A percentile compares a stretch with the other conserved stretches of the same genome.
Conservation (phyloP, 2,329 filamentous ascomycete genomes). For the Colletotrichum euphorbiae region DNA sequence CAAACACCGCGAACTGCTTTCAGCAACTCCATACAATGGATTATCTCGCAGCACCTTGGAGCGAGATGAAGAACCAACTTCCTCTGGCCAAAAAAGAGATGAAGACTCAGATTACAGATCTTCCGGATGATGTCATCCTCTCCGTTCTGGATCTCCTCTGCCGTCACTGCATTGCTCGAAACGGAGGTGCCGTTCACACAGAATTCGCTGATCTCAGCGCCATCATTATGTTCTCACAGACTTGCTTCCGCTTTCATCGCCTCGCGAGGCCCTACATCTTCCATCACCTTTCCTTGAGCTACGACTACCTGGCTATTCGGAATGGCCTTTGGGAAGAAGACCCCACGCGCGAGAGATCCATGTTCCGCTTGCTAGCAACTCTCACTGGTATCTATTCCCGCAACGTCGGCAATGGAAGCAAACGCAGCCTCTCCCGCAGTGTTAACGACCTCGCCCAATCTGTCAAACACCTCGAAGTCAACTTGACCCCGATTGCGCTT, state of each 20-base stretch:
- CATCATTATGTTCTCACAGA: neutral
- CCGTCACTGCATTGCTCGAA: neutral
- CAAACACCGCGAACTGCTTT: no score
- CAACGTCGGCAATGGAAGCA: neutral
- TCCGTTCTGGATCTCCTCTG: neutral
- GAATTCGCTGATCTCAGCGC: neutral
- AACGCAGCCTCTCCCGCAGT: neutral
- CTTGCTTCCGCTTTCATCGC: neutral
- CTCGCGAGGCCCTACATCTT: constrained; percentile 1
- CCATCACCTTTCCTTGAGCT: neutral
- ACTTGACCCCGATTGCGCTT: neutral
- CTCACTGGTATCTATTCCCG: neutral
- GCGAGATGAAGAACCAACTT: neutral
- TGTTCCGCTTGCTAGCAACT: neutral
- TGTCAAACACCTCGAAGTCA: neutral
- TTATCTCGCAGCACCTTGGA: neutral
- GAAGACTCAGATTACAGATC: neutral
- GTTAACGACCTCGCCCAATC: neutral
- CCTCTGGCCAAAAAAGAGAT: no score
- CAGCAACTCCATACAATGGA: no score
- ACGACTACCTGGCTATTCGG: neutral
- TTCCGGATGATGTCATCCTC: neutral
- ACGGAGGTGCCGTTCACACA: neutral
- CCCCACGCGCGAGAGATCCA: neutral
- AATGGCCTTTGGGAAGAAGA: fast-evolving